Conservation (phyloP, 1,139 yeast species). For the Starmera stellimalicola region DNA sequence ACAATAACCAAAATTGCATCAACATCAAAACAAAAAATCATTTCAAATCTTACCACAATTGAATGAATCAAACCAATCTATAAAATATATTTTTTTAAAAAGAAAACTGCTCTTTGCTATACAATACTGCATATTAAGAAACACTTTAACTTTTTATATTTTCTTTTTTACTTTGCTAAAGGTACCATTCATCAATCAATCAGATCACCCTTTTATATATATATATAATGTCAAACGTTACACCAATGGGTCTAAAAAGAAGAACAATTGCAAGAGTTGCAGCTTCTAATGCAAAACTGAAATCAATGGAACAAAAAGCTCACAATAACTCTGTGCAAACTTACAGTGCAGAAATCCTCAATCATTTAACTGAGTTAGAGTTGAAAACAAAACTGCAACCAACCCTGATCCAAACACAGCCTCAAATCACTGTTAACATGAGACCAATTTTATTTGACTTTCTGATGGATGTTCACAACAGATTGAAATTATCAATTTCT, state of each 20-base stretch:
- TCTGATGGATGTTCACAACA: constrained; percentile 73
- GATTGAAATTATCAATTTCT: constrained; percentile 66
- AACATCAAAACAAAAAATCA: too few species aligned
- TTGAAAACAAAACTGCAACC: constrained; percentile 33
- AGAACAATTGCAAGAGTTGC: constrained; percentile 14
- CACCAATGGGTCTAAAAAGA: constrained; percentile 17
- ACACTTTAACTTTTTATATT: too few species aligned
- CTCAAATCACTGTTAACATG: constrained; percentile 87
- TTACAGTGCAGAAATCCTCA: constrained; percentile 16
- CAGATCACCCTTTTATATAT: too few species aligned
- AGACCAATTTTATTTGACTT: constrained; percentile 81
- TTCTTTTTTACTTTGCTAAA: too few species aligned
- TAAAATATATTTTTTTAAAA: too few species aligned
- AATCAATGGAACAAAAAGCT: constrained; percentile 30
- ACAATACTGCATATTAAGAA: too few species aligned
- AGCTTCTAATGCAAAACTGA: constrained; percentile 16
- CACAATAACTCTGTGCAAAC: constrained; percentile 25
- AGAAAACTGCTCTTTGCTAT: too few species aligned
- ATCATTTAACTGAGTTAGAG: constrained; percentile 22
- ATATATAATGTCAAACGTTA: constrained; percentile 9
- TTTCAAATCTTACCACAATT: too few species aligned
- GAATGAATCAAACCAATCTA: too few species aligned
- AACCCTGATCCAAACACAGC: constrained; percentile 76
- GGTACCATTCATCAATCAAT: too few species aligned
- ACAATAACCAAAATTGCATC: too few species aligned